These are phyloP conservation scores for Trichosporon asahii DNA, from an alignment of 1,284 basidiomycete genomes.

Conservation along the genomic window DNA sequence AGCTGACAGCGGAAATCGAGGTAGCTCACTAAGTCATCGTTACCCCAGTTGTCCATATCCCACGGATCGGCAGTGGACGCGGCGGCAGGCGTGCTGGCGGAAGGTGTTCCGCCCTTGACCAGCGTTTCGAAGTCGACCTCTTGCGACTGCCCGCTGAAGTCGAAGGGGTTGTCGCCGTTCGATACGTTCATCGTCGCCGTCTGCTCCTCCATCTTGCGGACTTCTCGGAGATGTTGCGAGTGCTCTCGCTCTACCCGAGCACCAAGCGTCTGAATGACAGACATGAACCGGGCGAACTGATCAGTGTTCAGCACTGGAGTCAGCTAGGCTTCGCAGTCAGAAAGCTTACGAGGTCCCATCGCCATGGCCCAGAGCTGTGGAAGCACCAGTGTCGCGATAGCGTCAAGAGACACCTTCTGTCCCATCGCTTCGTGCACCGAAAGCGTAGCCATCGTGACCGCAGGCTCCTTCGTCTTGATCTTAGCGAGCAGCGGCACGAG, in stretches of 20 bases:
- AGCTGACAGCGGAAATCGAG: background rate
- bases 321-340: background rate
- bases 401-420: constrained; percentile 88
- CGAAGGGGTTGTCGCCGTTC: constrained; percentile 27
- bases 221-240: constrained; percentile 49
- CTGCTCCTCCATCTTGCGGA: constrained; percentile 48
- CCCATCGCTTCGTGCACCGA: constrained; percentile 96
- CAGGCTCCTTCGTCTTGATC: constrained; percentile 92
- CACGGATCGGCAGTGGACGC: constrained; percentile 36
- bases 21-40: constrained; percentile 30
- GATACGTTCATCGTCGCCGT: constrained; percentile 28
- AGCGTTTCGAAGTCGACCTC: constrained; percentile 52
- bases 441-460: constrained; percentile 90
- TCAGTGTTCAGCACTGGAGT: constrained; percentile 73
- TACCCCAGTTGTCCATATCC: constrained; percentile 45
- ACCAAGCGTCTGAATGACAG: constrained; percentile 51
- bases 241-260: constrained; percentile 51
- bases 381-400: constrained; percentile 86
- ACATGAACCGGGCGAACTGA: constrained; percentile 90
- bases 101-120: constrained; percentile 35
- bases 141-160: constrained; percentile 30
- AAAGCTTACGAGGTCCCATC: constrained; percentile 77
- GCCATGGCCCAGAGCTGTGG: constrained; percentile 96
- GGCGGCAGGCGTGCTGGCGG: background rate
- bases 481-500: constrained; percentile 88